phyloP scores from a whole-genome alignment of 441 rosid genomes.

The Aleurites moluccanus region DNA sequence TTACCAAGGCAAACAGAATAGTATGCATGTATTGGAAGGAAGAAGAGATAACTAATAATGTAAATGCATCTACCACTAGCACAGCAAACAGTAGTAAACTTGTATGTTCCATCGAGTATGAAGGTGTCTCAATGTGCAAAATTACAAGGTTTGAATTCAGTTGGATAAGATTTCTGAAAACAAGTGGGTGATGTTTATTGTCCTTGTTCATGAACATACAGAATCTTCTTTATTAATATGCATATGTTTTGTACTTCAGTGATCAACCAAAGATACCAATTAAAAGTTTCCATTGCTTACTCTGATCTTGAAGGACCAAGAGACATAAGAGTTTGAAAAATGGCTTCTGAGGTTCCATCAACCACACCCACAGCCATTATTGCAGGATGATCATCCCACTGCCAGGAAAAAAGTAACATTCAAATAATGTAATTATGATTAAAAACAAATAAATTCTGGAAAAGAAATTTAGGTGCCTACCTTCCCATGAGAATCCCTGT shows the following conservation, averaged over 20 bases:
- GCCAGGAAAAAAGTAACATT: slow-evolving; percentile 18
- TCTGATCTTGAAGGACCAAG: slow-evolving; percentile 96
- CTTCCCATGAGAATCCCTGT: slow-evolving; percentile 68
- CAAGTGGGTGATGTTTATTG: background rate
- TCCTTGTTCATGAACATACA: background rate
- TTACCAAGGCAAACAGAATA: background rate
- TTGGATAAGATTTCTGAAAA: background rate
- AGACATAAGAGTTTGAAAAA: slow-evolving; percentile 93
- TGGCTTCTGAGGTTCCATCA: slow-evolving; percentile 92
- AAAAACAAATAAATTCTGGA: slow-evolving; percentile 16
- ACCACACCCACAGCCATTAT: slow-evolving; percentile 98
- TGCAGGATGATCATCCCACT: slow-evolving; percentile 99
- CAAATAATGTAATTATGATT: slow-evolving; percentile 16
- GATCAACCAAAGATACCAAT: background rate
- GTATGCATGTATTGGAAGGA: background rate
- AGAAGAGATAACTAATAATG: background rate
- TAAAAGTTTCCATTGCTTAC: slow-evolving; percentile 42
- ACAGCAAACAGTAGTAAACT: background rate
- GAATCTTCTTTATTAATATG: background rate
- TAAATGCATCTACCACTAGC: background rate
- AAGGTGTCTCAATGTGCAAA: background rate
- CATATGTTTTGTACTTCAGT: background rate
- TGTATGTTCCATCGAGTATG: background rate
- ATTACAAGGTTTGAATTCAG: background rate
- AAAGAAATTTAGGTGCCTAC: slow-evolving; percentile 41